Evolutionary conservation across 495 filamentous ascomycete species (phyloP).

Genomic region (Aspergillus bridgeri): DNA sequence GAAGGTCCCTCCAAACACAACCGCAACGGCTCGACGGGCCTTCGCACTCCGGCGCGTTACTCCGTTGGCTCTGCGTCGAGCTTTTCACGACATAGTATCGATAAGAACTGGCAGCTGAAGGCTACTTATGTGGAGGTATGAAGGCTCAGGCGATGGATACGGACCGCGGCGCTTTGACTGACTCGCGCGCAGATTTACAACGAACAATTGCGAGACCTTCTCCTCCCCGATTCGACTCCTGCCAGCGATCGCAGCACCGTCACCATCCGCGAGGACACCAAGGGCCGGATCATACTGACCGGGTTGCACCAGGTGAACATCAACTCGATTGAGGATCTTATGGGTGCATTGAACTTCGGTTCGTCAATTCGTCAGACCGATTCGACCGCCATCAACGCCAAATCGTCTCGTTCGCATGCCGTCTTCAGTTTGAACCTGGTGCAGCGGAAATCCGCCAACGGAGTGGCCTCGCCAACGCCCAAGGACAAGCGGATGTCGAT

Average conservation of each 20-base stretch:
- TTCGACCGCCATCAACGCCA: constrained; percentile 97
- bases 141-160: neutral
- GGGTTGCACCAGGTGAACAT: constrained; percentile 85
- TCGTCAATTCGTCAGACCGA: constrained; percentile 96
- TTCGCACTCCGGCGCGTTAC: constrained; percentile 79
- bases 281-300: constrained; percentile 90
- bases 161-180: neutral
- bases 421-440: constrained; percentile 95
- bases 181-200: constrained; percentile 75
- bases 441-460: constrained; percentile 67
- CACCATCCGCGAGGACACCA: constrained; percentile 88
- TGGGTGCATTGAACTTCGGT: constrained; percentile 84
- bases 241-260: constrained; percentile 67
- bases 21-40: constrained; percentile 67
- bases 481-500: constrained; percentile 87
- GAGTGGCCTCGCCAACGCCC: constrained; percentile 47
- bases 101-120: constrained; percentile 90
- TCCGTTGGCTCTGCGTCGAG: constrained; percentile 59
- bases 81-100: constrained; percentile 47
- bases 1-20: constrained; percentile 50
- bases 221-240: constrained; percentile 73
- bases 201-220: constrained; percentile 86
- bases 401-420: constrained; percentile 97
- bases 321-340: constrained; percentile 87
- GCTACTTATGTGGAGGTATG: constrained; percentile 91